Conservation (phyloP, 1,284 basidiomycete species). For the Boletus mariae region DNA sequence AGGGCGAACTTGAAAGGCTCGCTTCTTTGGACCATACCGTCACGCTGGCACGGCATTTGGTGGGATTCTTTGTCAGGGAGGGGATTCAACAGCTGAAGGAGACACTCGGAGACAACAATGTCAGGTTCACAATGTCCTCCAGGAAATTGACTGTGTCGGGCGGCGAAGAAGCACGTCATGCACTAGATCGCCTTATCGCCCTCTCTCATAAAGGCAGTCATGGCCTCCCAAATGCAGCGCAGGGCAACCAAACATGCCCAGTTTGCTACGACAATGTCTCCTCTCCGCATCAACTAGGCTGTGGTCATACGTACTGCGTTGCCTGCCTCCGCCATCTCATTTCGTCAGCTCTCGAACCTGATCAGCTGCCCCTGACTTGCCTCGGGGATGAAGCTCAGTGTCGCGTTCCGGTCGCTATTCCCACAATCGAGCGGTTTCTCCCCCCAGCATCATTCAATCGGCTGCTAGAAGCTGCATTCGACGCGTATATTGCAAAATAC, state of each 20-base stretch:
- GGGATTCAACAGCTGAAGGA: slow-evolving; percentile 41
- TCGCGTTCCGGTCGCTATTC: slow-evolving; percentile 46
- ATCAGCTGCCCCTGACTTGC: slow-evolving; percentile 50
- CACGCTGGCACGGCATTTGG: slow-evolving; percentile 33
- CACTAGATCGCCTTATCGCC: slow-evolving; percentile 40
- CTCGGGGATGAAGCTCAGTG: slow-evolving; percentile 49
- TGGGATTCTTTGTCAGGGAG: slow-evolving; percentile 46
- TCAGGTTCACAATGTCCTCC: slow-evolving; percentile 1
- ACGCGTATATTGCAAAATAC: slow-evolving; percentile 42
- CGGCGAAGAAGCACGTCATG: slow-evolving; percentile 46
- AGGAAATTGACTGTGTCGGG: slow-evolving; percentile 43
- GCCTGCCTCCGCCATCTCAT: slow-evolving; percentile 43
- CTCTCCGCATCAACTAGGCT: slow-evolving; percentile 44
- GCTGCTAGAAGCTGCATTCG: slow-evolving; percentile 45
- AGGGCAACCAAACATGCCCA: slow-evolving; percentile 39
- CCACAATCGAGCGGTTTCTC: slow-evolving; percentile 47
- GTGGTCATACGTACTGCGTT: slow-evolving; percentile 52
- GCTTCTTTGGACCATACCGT: slow-evolving; percentile 39
- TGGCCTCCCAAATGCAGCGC: slow-evolving; percentile 6
- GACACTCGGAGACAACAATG: too few relatives aligned
- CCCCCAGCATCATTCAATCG: slow-evolving; percentile 39
- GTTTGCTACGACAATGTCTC: slow-evolving; percentile 48
- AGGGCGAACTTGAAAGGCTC: slow-evolving; percentile 33
- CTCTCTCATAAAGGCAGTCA: slow-evolving; percentile 33
- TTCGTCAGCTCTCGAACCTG: slow-evolving; percentile 41